These are phyloP conservation scores for Chytriomyces confervae DNA, from an alignment of 192 early-diverging fungal species.

Conservation along the genomic window DNA sequence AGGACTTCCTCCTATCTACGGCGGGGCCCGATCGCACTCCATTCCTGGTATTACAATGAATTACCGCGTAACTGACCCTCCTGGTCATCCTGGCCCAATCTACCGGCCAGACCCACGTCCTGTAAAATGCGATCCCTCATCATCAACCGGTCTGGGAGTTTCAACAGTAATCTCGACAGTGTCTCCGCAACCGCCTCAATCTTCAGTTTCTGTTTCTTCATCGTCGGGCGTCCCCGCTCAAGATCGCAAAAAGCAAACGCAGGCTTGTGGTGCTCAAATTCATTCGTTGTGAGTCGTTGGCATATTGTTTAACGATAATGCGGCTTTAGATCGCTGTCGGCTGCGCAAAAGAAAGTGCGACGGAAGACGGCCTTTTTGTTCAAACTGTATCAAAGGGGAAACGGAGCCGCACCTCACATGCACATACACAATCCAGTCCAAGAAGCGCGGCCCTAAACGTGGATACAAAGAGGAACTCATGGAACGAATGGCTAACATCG, in stretches of 20 bases:
- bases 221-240: neutral
- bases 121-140: neutral
- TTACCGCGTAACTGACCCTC: too few species aligned
- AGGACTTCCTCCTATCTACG: too few species aligned
- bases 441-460: constrained; percentile 33
- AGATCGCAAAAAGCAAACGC: constrained; percentile 24
- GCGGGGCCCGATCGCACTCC: too few species aligned
- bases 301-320: neutral
- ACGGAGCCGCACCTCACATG: constrained; percentile 6
- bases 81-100: too few species aligned
- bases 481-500: constrained; percentile 31
- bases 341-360: constrained; percentile 62
- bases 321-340: constrained; percentile 49
- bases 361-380: constrained; percentile 53
- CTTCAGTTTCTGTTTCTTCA: neutral
- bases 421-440: constrained; percentile 26
- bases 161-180: neutral
- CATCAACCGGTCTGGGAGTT: neutral
- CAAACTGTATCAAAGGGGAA: constrained; percentile 48
- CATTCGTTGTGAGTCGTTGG: neutral
- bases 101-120: too few species aligned
- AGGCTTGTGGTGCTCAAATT: constrained; percentile 29
- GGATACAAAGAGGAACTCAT: constrained; percentile 34
- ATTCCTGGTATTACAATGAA: too few species aligned
- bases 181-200: neutral